These are phyloP conservation scores for Linnemannia hyalina DNA, from an alignment of 192 early-diverging fungal species.

Conservation along the genomic window DNA sequence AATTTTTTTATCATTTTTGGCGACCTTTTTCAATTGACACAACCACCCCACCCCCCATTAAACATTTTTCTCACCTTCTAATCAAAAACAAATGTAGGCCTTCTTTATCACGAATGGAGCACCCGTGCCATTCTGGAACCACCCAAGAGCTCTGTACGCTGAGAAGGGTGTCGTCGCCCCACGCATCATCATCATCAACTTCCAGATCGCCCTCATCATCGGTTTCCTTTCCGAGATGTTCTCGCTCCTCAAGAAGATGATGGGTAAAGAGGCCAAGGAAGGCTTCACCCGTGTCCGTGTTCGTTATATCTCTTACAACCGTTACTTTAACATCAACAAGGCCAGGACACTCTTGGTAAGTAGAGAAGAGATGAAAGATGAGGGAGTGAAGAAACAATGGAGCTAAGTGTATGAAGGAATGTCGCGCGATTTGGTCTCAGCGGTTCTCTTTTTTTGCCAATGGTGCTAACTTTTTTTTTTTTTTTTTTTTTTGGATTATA, in stretches of 20 bases:
- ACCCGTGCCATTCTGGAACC: constrained; percentile 92
- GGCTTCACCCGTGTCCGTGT: constrained; percentile 85
- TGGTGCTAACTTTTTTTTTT: no score
- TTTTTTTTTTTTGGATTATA: background rate
- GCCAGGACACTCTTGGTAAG: constrained; percentile 74
- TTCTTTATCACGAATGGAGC: constrained; percentile 95
- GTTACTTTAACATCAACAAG: constrained; percentile 92
- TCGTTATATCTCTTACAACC: constrained; percentile 80
- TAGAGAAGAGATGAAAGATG: background rate
- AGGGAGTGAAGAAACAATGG: background rate
- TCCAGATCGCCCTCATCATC: constrained; percentile 60
- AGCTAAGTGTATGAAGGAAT: background rate
- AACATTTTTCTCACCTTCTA: background rate
- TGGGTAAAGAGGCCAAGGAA: constrained; percentile 73
- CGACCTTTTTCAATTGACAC: background rate
- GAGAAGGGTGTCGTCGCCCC: constrained; percentile 70
- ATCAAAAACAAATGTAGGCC: constrained; percentile 62
- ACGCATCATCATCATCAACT: constrained; percentile 70
- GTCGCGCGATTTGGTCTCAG: background rate
- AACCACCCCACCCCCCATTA: background rate
- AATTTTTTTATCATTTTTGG: constrained; percentile 12
- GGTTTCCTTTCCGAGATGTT: constrained; percentile 76
- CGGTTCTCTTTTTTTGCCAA: no score
- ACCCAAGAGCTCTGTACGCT: constrained; percentile 78
- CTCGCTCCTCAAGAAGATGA: constrained; percentile 69